Evolutionary conservation across 176 grass and related monocot genomes (phyloP).

Genomic region (Ensete glaucum): DNA sequence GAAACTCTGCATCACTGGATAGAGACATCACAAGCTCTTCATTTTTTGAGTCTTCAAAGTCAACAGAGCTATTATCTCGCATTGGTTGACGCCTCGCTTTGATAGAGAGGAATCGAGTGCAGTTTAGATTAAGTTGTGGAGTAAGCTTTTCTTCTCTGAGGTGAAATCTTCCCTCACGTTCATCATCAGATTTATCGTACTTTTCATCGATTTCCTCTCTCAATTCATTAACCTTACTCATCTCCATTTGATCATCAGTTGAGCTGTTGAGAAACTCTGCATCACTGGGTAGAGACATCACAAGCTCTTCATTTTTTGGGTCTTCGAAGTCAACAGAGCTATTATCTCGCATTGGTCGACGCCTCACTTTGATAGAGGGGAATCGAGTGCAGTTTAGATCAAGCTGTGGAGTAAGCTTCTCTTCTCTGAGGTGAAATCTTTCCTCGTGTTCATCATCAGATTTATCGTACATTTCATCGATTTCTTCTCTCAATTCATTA

Average conservation of each 20-base stretch:
- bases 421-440: constrained; percentile 14
- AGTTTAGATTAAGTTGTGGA: too few species aligned
- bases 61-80: too few species aligned
- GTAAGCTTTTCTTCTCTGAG: constrained; percentile 8
- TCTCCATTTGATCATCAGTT: constrained; percentile 34
- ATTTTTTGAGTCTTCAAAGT: too few species aligned
- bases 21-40: too few species aligned
- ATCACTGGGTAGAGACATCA: neutral
- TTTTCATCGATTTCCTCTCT: constrained; percentile 51
- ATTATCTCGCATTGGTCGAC: too few species aligned
- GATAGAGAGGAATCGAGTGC: too few species aligned
- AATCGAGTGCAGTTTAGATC: too few species aligned
- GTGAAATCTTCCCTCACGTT: constrained; percentile 20
- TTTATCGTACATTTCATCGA: constrained; percentile 50
- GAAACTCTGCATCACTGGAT: neutral
- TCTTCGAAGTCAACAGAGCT: too few species aligned
- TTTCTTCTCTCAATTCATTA: constrained; percentile 50
- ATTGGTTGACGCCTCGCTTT: too few species aligned
- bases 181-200: constrained; percentile 39
- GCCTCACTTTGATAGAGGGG: too few species aligned
- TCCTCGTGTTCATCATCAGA: constrained; percentile 36
- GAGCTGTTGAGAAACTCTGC: constrained; percentile 7
- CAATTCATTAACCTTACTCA: constrained; percentile 58
- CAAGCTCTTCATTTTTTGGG: too few species aligned
- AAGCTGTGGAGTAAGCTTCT: neutral